Evolutionary conservation across 2,329 filamentous ascomycete species (phyloP), one percentile per base, ranked within the genome.

Genomic region (Sporothrix variecibatus): DNA sequence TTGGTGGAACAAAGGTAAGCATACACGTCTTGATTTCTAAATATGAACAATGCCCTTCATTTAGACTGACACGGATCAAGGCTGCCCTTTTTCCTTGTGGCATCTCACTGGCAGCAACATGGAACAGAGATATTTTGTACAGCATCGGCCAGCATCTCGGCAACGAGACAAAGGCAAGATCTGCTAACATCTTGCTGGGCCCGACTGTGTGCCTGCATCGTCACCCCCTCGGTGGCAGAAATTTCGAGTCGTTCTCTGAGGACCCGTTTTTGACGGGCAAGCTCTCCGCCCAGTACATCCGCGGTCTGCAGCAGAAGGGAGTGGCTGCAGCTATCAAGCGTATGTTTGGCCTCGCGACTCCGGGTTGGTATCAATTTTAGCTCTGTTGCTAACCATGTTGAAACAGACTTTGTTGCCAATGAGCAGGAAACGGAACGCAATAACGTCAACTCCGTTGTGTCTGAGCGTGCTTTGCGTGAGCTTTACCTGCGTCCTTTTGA

Each of bases 241-340:
- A 94, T 76, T 97, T 96, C 77, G 94, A 97, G 82, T 94, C 93
- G 0, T 96, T 94, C 81, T 94, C 92, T 0, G 94, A 96, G 81
- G 94, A 96, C 77, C 93, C 93, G 0, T 87, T 91, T 11, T 86
- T 97, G 5, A 93, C 93, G 0, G 93, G 93, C 43, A 92, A 91
- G 76, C 84, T 94, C 75, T 91, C 92, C 15, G 89, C 91, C 0
- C 87, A 92, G 75, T 93, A 93, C 76, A 91, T 93, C 79, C 90
- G 88, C 67, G 92, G 92, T 8, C 84, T 93, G 72, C 93, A 96
- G 79, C 90, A 91, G 31, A 91, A 90, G 75, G 91, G 92, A 0
- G 87, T 96, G 51, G 90, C 91, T 8, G 92, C 93, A 12, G 94
- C 93, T 0, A 90, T 95, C 77, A 96, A 96, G 84, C 93, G 92